Conservation (phyloP, 805 yeast genomes). For the Pichia scutulata region DNA sequence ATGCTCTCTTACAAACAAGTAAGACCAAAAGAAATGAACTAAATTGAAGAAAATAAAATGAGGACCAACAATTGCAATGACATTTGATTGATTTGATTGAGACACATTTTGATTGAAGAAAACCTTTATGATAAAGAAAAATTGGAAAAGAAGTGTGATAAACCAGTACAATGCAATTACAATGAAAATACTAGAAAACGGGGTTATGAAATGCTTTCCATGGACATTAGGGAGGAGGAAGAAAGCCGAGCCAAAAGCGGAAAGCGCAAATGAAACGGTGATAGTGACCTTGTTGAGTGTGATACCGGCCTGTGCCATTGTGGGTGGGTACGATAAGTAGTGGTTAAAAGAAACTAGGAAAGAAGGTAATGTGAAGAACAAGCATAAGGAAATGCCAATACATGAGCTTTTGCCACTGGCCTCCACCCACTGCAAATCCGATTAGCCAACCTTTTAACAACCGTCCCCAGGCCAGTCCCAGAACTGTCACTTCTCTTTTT, state of each 20-base stretch:
- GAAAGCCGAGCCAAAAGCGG: constrained; percentile 44
- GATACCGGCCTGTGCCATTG: neutral
- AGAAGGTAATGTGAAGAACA: too few species aligned
- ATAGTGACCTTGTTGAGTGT: constrained; percentile 33
- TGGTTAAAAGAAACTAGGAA: neutral
- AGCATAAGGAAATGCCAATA: neutral
- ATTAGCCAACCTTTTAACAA: too few species aligned
- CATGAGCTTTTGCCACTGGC: too few species aligned
- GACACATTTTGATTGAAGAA: constrained; percentile 27
- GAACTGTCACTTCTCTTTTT: too few species aligned
- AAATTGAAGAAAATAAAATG: constrained; percentile 60
- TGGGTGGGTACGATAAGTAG: neutral
- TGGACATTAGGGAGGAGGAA: constrained; percentile 43
- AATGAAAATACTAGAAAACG: constrained; percentile 54
- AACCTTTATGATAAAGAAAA: constrained; percentile 37
- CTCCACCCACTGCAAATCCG: too few species aligned
- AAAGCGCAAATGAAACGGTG: constrained; percentile 45
- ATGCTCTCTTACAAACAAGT: constrained; percentile 50
- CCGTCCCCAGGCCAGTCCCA: too few species aligned
- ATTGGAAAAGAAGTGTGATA: constrained; percentile 44
- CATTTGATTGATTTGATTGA: constrained; percentile 23
- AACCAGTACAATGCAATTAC: constrained; percentile 53
- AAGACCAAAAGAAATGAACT: constrained; percentile 54
- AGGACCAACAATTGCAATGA: constrained; percentile 40
- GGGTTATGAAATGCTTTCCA: constrained; percentile 45